A percentile compares a stretch with the other conserved stretches of the same genome.
Conservation (phyloP, 2,329 filamentous ascomycete species). For the Helicocarpus griseus region DNA sequence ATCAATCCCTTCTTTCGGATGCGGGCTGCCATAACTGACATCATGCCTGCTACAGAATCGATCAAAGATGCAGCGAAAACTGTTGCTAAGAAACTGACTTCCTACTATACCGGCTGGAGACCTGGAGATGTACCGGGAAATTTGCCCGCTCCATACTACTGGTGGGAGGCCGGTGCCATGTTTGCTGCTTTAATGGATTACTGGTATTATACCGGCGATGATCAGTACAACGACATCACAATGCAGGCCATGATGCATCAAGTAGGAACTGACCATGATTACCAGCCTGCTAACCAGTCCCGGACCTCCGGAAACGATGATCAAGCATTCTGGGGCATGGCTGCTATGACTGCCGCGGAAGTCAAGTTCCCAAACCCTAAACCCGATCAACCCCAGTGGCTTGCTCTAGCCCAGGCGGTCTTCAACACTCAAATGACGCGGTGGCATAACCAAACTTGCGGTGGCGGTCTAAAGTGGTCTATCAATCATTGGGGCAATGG, state of each 20-base stretch:
- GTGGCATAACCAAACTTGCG: constrained; percentile 59
- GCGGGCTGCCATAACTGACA: background rate
- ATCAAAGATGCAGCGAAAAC: constrained; percentile 26
- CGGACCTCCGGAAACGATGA: constrained; percentile 44
- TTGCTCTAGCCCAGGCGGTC: constrained; percentile 66
- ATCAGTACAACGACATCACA: constrained; percentile 58
- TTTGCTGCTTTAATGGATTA: constrained; percentile 59
- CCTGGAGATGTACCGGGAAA: constrained; percentile 24
- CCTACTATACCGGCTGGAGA: constrained; percentile 26
- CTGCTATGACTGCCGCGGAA: constrained; percentile 69
- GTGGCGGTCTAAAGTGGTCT: constrained; percentile 75
- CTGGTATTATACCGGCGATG: constrained; percentile 69
- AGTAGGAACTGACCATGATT: constrained; percentile 61
- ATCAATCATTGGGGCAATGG: constrained; percentile 70
- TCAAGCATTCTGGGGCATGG: constrained; percentile 75
- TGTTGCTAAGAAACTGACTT: constrained; percentile 24
- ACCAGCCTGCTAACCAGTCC: constrained; percentile 56
- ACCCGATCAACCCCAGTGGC: constrained; percentile 57
- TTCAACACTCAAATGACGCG: constrained; percentile 68
- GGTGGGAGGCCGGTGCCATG: constrained; percentile 31
- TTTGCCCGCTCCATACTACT: constrained; percentile 27
- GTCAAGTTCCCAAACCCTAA: constrained; percentile 62
- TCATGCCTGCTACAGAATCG: constrained; percentile 26
- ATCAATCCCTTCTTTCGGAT: background rate
- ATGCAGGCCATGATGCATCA: constrained; percentile 64